Conservation (phyloP, 257 asterid species). For the Solanum arcanum region DNA sequence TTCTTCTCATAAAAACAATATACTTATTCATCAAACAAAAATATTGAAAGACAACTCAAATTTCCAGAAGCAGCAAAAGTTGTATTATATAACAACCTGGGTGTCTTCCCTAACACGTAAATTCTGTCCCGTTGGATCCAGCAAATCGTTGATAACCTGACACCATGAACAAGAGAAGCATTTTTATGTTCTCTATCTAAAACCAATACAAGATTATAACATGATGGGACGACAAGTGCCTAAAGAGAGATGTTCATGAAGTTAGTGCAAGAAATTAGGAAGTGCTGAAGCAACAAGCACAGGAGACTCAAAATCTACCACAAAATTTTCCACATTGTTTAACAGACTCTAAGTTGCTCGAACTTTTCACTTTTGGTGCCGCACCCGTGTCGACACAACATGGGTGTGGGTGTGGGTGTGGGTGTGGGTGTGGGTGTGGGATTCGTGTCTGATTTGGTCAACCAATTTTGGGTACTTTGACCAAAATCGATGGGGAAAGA, state of each 20-base stretch:
- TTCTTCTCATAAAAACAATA: not conserved
- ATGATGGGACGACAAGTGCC: not conserved
- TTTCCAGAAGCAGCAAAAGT: not conserved
- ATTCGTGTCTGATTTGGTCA: not conserved
- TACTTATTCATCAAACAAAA: not conserved
- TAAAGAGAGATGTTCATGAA: not conserved
- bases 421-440: too few species aligned
- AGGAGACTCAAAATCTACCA: not conserved
- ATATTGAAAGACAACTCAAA: not conserved
- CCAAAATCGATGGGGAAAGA: not conserved
- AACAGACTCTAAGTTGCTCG: not conserved
- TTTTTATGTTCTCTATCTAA: not conserved
- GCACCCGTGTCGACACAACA: not conserved
- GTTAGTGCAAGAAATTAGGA: not conserved
- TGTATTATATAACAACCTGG: conserved; percentile 43
- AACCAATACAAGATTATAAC: not conserved
- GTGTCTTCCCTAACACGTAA: conserved; percentile 96
- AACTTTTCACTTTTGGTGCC: not conserved
- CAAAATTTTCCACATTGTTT: not conserved
- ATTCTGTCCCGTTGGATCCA: conserved; percentile 97
- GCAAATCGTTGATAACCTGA: conserved; percentile 94
- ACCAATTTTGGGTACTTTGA: not conserved
- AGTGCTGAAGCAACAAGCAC: not conserved
- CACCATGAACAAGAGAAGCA: not conserved
- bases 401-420: not conserved